Evolutionary conservation across 2,329 filamentous ascomycete genomes (phyloP), one percentile per base, ranked within the genome.

Genomic region (Diaporthe vaccinii): DNA sequence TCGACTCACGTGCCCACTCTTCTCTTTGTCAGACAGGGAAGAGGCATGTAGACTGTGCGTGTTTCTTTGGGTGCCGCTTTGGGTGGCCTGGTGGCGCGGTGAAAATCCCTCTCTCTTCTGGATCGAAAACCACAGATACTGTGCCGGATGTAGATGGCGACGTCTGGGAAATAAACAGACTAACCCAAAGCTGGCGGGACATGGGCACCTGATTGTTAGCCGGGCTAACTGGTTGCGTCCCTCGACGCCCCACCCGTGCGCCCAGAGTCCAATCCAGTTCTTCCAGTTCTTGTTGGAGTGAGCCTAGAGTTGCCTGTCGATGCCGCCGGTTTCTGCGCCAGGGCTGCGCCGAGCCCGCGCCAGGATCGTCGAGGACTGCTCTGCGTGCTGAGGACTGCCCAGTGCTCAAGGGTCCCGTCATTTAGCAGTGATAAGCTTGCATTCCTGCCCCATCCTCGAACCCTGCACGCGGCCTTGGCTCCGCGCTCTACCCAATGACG

Each of bases 311-410:
- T 34, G 15, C 55, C 17, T 34, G 28, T 8, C 61, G 12, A 39
- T 20, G 46, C 65, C 65, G 46, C 65, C 65, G 65, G 46, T 55
- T 55, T 39, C 49, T 55, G 65, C 65, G 65, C 65, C 65, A 68
- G 65, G 65, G 46, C 65, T 68, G 65, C 65, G 65, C 65, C 65
- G 65, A 69, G 65, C 49, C 65, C 7, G 15, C 65, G 49, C 61
- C 61, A 65, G 59, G 59, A 65, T 46, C 22, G 39, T 31, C 25
- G 59, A 46, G 39, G 15, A 25, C 15, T 46, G 44, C 44, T 22
- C 17, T 46, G 44, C 5, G 4, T 8, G 44, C 44, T 46, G 4
- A 6, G 36, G 9, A 2, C 36, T 39, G 36, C 36, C 14, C 36
- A 39, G 12, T 39, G 57, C 14, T 55, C 67, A n/a, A 25, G 39